Evolutionary conservation across 306 rosid genomes (phyloP), one percentile per base, ranked within the genome.

Genomic region (Datisca glomerata): DNA sequence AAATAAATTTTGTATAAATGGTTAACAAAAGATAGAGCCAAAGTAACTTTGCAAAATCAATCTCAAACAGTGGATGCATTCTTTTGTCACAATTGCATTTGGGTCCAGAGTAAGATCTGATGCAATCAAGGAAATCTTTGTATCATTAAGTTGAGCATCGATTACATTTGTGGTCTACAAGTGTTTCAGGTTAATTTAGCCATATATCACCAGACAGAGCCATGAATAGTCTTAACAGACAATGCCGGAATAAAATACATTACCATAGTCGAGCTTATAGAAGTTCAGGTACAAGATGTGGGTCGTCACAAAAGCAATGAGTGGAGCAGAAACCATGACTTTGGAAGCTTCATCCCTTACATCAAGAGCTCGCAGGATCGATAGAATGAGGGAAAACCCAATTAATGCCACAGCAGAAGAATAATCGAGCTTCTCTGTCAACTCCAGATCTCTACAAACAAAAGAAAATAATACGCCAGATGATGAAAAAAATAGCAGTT

Each of bases 301-400:
- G 21, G 95, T 89, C 34, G 93, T 72, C 55, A 84, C 77, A 56
- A 89, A 84, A 8, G 98, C 85, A 43, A 70, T 32, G 66, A 84
- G 53, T 18, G 98, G 98, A 39, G 98, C 98, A 66, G 86, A 59
- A 68, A 89, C 64, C 98, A 89, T 89, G 60, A 89, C 81, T 64
- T 79, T 73, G 21, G 84, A 77, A 68, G 91, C 91, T 65, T 80
- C 98, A 64, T 77, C 93, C 66, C 79, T 74, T 60, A 80, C 83
- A 57, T 72, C 62, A 67, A 84, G 75, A 62, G 79, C 70, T 56
- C 95, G 72, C 47, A 80, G 19, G 47, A 74, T 61, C 8, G 91
- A 47, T n/a, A 77, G 52, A 56, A 84, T 65, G 56, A 89, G 95
- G 57, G 81, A 57, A 58, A 65, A 77, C 46, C 95, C 98, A 36